Conservation (phyloP, 139 green algal species). For the Chlamydomonas applanata region DNA sequence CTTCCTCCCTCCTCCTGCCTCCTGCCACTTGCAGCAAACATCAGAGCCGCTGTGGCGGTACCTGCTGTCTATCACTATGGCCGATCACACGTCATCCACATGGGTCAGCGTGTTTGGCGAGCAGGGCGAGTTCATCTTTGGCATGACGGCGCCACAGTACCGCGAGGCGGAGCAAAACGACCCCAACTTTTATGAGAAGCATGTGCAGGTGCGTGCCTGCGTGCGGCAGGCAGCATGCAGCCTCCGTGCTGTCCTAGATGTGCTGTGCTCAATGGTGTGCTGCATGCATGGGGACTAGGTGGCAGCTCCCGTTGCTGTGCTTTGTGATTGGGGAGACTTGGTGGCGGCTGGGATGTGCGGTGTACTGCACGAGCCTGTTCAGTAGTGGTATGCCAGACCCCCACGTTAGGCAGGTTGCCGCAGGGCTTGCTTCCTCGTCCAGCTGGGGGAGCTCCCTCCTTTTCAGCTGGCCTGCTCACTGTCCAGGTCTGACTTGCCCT, state of each 20-base stretch:
- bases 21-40: not conserved
- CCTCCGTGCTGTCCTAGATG: no score
- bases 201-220: not conserved
- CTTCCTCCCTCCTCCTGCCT: no score
- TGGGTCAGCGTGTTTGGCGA: slow-evolving; percentile 65
- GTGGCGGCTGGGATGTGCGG: no score
- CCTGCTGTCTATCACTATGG: slow-evolving; percentile 30
- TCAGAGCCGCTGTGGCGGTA: slow-evolving; percentile 46
- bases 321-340: no score
- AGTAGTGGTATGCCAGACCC: no score
- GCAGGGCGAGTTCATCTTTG: slow-evolving; percentile 38
- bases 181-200: slow-evolving; percentile 11
- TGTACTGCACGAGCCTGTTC: no score
- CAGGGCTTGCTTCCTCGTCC: no score
- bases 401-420: no score
- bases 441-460: not conserved
- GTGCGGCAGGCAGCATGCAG: no score
- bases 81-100: slow-evolving; percentile 57
- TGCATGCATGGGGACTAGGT: no score
- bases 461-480: slow-evolving; percentile 21
- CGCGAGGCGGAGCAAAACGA: not conserved
- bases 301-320: no score
- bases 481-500: slow-evolving; percentile 31
- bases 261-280: no score
- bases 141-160: slow-evolving; percentile 26